A percentile compares a stretch with the other conserved stretches of the same genome.
phyloP scores from a whole-genome alignment of 202 grass and related monocot species.

The Thinopyrum obtusiflorum region DNA sequence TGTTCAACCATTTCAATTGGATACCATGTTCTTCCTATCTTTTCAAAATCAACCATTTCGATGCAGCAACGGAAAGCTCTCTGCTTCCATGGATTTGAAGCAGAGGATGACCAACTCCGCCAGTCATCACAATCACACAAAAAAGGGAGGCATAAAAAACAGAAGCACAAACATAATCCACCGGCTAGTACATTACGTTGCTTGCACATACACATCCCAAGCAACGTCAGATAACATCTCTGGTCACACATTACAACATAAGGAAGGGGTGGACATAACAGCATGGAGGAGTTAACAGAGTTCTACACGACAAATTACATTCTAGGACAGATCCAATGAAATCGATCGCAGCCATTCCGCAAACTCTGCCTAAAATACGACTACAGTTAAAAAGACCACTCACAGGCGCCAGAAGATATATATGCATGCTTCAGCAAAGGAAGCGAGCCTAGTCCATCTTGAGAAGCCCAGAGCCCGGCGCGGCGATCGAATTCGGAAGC shows the following conservation, averaged over 20 bases:
- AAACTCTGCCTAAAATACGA: constrained; percentile 4
- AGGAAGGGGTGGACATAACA: constrained; percentile 1
- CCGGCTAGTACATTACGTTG: constrained; percentile 2
- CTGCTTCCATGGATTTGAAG: background rate
- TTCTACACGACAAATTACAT: constrained; percentile 31
- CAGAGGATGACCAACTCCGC: too few species aligned
- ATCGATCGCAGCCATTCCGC: background rate
- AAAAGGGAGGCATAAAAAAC: too few species aligned
- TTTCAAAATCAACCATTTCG: constrained; percentile 47
- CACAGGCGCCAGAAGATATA: background rate
- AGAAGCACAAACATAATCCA: background rate
- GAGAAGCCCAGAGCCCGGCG: constrained; percentile 29
- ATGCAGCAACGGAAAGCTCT: constrained; percentile 51
- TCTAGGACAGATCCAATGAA: background rate
- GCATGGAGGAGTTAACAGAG: constrained; percentile 31
- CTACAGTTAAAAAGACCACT: constrained; percentile 41
- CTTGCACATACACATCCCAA: background rate
- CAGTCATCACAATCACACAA: background rate
- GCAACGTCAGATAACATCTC: background rate
- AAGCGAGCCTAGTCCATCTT: constrained; percentile 42
- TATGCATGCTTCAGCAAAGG: background rate
- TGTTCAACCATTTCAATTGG: background rate
- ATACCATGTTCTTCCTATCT: constrained; percentile 32
- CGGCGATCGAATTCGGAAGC: constrained; percentile 53
- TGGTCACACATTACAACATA: background rate